Evolutionary conservation across 176 grass and related monocot species (phyloP).

Genomic region (Cenchrus americanus): DNA sequence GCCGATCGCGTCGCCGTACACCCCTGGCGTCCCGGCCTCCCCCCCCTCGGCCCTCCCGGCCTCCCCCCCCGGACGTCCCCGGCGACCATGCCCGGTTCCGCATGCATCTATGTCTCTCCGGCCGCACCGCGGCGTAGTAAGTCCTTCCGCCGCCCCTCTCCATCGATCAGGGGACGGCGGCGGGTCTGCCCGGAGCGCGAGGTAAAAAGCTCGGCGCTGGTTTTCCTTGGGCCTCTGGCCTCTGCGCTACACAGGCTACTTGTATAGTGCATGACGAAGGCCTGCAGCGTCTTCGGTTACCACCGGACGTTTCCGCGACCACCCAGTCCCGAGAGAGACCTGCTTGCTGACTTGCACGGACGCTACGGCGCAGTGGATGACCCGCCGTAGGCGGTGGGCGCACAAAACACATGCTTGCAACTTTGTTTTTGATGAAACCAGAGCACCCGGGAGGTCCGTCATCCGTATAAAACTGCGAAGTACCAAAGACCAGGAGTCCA

Average conservation of each 20-base stretch:
- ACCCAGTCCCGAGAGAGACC: neutral
- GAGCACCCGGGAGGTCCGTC: too few relatives aligned
- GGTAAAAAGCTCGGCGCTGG: neutral
- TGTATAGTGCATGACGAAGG: neutral
- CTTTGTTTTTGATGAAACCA: neutral
- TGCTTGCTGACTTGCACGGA: neutral
- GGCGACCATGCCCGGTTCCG: neutral
- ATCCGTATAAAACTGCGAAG: too few relatives aligned
- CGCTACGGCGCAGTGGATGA: neutral
- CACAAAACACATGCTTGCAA: constrained; percentile 17
- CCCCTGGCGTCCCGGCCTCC: too few relatives aligned
- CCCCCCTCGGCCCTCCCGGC: too few relatives aligned
- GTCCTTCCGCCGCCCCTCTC: neutral
- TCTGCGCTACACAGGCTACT: too few relatives aligned
- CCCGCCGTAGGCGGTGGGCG: neutral
- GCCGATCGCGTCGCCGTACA: too few relatives aligned
- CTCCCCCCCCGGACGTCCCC: too few relatives aligned
- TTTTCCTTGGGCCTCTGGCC: neutral
- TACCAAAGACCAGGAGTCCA: too few relatives aligned
- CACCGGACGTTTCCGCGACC: neutral
- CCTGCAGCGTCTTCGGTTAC: neutral
- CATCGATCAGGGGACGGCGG: neutral
- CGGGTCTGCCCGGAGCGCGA: neutral
- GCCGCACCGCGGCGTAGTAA: neutral
- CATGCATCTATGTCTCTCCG: neutral